Evolutionary conservation across 1,139 yeast genomes (phyloP).

Genomic region (Geotrichum citri-aurantii): DNA sequence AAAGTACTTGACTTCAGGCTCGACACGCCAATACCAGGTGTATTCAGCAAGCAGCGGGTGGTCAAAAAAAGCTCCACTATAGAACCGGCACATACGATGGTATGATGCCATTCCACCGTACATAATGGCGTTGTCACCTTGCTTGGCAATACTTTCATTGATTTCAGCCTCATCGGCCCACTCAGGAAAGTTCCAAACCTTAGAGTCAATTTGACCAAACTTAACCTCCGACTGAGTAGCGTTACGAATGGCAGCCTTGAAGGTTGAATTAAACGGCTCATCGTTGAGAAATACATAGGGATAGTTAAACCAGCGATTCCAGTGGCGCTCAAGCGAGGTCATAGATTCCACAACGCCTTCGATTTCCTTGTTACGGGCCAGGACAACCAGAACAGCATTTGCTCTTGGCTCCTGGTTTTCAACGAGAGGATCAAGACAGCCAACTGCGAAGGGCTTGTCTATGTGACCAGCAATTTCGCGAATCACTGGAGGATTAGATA

Average conservation of each 20-base stretch:
- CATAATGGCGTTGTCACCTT: conserved; percentile 74
- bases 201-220: conserved; percentile 52
- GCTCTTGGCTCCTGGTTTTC: conserved; percentile 38
- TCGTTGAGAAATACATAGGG: conserved; percentile 88
- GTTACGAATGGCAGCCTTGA: conserved; percentile 46
- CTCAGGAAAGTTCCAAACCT: conserved; percentile 54
- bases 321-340: conserved; percentile 70
- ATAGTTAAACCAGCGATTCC: conserved; percentile 84
- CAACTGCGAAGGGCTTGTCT: conserved; percentile 21
- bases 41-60: conserved; percentile 57
- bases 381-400: conserved; percentile 77
- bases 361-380: conserved; percentile 71
- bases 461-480: conserved; percentile 16
- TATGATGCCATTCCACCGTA: conserved; percentile 77
- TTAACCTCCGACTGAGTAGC: conserved; percentile 54
- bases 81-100: conserved; percentile 65
- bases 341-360: conserved; percentile 64
- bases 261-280: conserved; percentile 60
- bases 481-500: conserved; percentile 11
- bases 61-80: conserved; percentile 70
- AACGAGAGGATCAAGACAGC: conserved; percentile 35
- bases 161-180: conserved; percentile 38
- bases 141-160: conserved; percentile 54
- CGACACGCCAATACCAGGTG: conserved; percentile 94
- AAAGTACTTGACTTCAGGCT: conserved; percentile 81